Conservation (phyloP, 257 asterid genomes). For the Asclepias syriaca region DNA sequence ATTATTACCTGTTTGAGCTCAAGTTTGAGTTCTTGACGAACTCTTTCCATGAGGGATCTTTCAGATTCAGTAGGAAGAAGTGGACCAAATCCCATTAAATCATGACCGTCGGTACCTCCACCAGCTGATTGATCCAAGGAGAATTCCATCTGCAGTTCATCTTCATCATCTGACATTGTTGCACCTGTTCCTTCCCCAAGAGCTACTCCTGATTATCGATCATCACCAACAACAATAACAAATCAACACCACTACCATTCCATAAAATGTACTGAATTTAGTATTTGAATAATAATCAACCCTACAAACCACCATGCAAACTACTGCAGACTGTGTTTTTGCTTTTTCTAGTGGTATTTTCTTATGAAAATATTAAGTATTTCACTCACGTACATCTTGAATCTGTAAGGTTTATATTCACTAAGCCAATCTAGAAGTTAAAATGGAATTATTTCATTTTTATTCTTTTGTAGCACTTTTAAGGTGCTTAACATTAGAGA, state of each 20-base stretch:
- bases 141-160: slow-evolving; percentile 68
- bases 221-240: neutral
- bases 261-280: too few species aligned
- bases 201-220: slow-evolving; percentile 43
- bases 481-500: too few species aligned
- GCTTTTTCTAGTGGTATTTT: too few species aligned
- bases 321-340: too few species aligned
- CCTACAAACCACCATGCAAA: too few species aligned
- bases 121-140: slow-evolving; percentile 66
- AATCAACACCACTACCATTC: neutral
- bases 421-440: too few species aligned
- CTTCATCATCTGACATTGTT: slow-evolving; percentile 96
- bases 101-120: slow-evolving; percentile 40
- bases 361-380: too few species aligned
- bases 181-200: slow-evolving; percentile 86
- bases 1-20: slow-evolving; percentile 81
- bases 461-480: too few species aligned
- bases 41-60: slow-evolving; percentile 90
- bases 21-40: slow-evolving; percentile 83
- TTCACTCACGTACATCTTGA: too few species aligned
- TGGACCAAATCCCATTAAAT: slow-evolving; percentile 87
- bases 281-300: too few species aligned
- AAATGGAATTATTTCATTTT: too few species aligned
- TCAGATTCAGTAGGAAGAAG: slow-evolving; percentile 94
- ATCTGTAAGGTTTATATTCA: too few species aligned